phyloP scores from a whole-genome alignment of 768 basidiomycete species.

The Mrakia frigida region DNA sequence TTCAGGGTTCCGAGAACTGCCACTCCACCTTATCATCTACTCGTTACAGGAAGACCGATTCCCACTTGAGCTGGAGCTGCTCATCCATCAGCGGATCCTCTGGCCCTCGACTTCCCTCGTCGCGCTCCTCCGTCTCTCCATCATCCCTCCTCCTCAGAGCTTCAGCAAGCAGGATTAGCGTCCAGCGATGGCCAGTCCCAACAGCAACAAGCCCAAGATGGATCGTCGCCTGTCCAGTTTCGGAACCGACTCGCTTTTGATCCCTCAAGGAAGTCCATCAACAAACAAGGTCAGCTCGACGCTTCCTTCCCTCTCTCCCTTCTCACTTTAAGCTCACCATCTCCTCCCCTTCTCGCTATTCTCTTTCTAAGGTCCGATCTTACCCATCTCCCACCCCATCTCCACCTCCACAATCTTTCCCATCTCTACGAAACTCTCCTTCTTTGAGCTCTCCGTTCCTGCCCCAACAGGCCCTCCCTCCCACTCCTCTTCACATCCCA shows the following conservation, averaged over 20 bases:
- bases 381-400: slow-evolving; percentile 19
- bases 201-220: background rate
- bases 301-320: background rate
- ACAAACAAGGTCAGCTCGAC: background rate
- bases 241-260: background rate
- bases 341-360: no score
- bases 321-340: background rate
- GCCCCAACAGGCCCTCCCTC: background rate
- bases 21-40: background rate
- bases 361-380: background rate
- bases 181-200: background rate
- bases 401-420: slow-evolving; percentile 8
- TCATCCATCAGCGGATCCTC: background rate
- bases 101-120: background rate
- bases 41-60: background rate
- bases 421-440: background rate
- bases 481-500: slow-evolving; percentile 12
- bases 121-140: background rate
- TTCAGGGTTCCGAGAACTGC: background rate
- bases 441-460: background rate
- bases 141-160: background rate
- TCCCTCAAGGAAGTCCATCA: background rate
- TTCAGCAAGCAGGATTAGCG: background rate
- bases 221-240: background rate
- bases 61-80: background rate